A percentile compares a stretch with the other conserved stretches of the same genome.
Evolutionary conservation across 2,329 filamentous ascomycete genomes (phyloP).

Genomic region (Eurotiales sp.): DNA sequence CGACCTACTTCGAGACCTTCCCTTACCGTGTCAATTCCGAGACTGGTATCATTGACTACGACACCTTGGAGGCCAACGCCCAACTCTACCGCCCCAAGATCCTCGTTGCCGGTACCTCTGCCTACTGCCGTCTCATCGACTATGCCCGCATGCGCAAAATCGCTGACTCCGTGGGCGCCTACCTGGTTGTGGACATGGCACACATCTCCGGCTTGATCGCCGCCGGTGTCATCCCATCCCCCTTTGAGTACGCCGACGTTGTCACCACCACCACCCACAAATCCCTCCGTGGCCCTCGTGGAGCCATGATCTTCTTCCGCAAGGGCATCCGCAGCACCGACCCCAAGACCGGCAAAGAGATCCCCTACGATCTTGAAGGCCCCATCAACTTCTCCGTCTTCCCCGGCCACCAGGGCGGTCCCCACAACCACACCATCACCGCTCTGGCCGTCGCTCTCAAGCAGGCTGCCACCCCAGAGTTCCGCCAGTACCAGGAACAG

Average conservation of each 20-base stretch:
- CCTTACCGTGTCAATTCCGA: conserved; percentile 88
- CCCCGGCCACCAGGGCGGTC: conserved; percentile 94
- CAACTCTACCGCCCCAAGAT: conserved; percentile 91
- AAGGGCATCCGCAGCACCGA: conserved; percentile 82
- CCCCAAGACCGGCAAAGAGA: conserved; percentile 79
- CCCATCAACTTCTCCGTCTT: conserved; percentile 97
- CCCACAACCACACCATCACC: conserved; percentile 98
- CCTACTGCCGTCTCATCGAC: conserved; percentile 94
- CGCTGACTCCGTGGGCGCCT: conserved; percentile 85
- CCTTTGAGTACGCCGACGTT: conserved; percentile 85
- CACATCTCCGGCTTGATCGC: conserved; percentile 94
- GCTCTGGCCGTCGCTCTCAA: conserved; percentile 91
- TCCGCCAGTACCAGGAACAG: conserved; percentile 86
- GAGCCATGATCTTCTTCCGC: conserved; percentile 98
- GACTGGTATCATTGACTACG: conserved; percentile 93
- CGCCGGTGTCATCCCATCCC: conserved; percentile 83
- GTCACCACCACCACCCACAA: conserved; percentile 99
- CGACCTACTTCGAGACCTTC: conserved; percentile 97
- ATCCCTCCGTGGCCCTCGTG: conserved; percentile 87
- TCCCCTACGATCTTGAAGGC: conserved; percentile 82
- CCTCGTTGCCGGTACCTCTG: conserved; percentile 89
- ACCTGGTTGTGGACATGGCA: conserved; percentile 93
- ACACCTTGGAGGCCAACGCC: conserved; percentile 81
- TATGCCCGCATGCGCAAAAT: conserved; percentile 90
- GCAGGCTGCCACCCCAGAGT: conserved; percentile 84